phyloP scores from a whole-genome alignment of 2,329 filamentous ascomycete genomes.

The Microdochium paspali region DNA sequence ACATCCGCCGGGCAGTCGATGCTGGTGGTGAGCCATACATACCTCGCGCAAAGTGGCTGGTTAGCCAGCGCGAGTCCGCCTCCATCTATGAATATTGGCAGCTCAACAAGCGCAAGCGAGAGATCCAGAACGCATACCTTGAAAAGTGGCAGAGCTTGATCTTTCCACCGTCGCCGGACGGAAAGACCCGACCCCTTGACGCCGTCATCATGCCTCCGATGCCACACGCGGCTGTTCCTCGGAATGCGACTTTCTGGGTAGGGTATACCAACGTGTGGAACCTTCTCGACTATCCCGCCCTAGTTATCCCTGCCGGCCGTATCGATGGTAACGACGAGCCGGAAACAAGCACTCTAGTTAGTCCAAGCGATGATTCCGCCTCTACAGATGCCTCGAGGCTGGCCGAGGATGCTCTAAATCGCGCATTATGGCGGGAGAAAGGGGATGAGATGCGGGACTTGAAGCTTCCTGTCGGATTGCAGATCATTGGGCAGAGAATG shows the following conservation, averaged over 20 bases:
- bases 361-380: conserved; percentile 25
- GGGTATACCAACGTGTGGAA: conserved; percentile 57
- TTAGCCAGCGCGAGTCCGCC: conserved; percentile 41
- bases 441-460: conserved; percentile 23
- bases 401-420: conserved; percentile 42
- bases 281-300: conserved; percentile 49
- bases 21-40: conserved; percentile 50
- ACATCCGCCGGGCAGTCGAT: conserved; percentile 44
- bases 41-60: conserved; percentile 45
- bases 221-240: conserved; percentile 47
- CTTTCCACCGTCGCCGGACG: conserved; percentile 25
- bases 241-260: conserved; percentile 29
- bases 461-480: conserved; percentile 39
- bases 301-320: conserved; percentile 43
- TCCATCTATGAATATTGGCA: conserved; percentile 61
- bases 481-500: conserved; percentile 39
- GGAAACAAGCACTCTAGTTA: conserved; percentile 14
- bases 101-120: conserved; percentile 47
- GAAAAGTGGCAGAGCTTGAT: conserved; percentile 44
- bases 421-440: conserved; percentile 31
- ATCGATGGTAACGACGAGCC: conserved; percentile 13
- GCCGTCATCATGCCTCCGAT: conserved; percentile 48
- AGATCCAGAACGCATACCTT: conserved; percentile 44
- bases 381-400: conserved; percentile 33
- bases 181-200: conserved; percentile 33